Evolutionary conservation across 2,329 filamentous ascomycete genomes (phyloP), one percentile per base, ranked within the genome.

Genomic region (Exophiala xenobiotica): DNA sequence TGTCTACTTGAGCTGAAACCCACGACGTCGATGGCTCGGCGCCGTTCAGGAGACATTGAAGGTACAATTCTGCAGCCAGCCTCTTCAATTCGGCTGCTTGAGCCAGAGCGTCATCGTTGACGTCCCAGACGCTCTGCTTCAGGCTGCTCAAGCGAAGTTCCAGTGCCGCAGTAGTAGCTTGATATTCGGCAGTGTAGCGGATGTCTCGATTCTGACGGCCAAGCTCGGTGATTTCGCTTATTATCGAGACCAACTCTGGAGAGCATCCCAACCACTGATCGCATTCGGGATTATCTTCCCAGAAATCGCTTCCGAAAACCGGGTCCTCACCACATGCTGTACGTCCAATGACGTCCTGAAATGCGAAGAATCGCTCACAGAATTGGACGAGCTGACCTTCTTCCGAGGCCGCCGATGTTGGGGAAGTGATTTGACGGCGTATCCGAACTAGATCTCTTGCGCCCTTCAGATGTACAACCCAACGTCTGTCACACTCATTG

Each of bases 261-360:
- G 74, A 76, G 42, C 74, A 77, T 0, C 74, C 74, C 64, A 77
- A 74, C 75, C 75, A 78, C 0, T 67, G 58, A 49, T 74, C 68
- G 31, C 73, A 70, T 0, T 66, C 64, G 19, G 70, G 67, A 27
- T 67, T 61, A 4, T 67, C 62, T 19, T 63, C 61, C 75, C 75
- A 78, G 50, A 76, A 77, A 43, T 77, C 74, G 23, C 64, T 66
- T 1, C 73, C 74, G 39, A 78, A 78, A 0, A 75, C 62, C 0
- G 74, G 70, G 6, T 72, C 68, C 8, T 76, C 71, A 2, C 73
- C 75, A 45, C 75, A 78, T 0, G 75, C 75, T 0, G 75, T 78
- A 26, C 75, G 68, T 22, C 75, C 75, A 54, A 78, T 77, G 12
- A 76, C 73, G 51, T 78, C 75, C 51, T 78, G 75, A 11, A 76